Percentiles rank a stretch among this genome's conserved stretches.
Evolutionary conservation across 176 grass and related monocot species (phyloP).

Genomic region (Oryza nivara): DNA sequence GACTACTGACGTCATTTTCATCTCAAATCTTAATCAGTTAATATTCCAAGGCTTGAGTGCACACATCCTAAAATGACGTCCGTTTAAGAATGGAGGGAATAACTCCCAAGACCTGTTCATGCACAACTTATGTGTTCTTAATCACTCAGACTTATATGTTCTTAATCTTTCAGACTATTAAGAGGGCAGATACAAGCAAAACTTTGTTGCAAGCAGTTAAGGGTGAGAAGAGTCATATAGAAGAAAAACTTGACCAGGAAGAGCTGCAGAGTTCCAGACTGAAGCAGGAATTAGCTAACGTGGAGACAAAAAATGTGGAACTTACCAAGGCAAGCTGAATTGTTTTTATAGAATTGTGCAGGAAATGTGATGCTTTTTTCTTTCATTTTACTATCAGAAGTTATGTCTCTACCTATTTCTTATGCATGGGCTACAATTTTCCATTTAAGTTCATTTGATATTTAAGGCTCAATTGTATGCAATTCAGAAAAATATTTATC

Average conservation of each 20-base stretch:
- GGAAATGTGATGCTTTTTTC: constrained; percentile 1
- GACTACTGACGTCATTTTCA: not conserved
- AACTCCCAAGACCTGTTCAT: constrained; percentile 1
- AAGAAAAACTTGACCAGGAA: constrained; percentile 73
- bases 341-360: not conserved
- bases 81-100: not conserved
- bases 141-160: constrained; percentile 44
- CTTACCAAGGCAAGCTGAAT: constrained; percentile 72
- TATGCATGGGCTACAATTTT: not conserved
- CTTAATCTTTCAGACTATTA: constrained; percentile 56
- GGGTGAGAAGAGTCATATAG: constrained; percentile 65
- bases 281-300: constrained; percentile 75
- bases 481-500: constrained; percentile 22
- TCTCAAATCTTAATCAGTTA: not conserved
- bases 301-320: constrained; percentile 70
- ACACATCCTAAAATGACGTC: not conserved
- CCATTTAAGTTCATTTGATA: constrained; percentile 2
- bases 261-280: constrained; percentile 60
- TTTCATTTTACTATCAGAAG: constrained; percentile 22
- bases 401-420: not conserved
- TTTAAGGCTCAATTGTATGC: not conserved
- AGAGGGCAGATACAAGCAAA: constrained; percentile 55
- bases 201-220: constrained; percentile 48
- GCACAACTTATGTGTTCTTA: not conserved
- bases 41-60: not conserved